phyloP scores from a whole-genome alignment of 331 rosid genomes.

The Telfairia occidentalis region DNA sequence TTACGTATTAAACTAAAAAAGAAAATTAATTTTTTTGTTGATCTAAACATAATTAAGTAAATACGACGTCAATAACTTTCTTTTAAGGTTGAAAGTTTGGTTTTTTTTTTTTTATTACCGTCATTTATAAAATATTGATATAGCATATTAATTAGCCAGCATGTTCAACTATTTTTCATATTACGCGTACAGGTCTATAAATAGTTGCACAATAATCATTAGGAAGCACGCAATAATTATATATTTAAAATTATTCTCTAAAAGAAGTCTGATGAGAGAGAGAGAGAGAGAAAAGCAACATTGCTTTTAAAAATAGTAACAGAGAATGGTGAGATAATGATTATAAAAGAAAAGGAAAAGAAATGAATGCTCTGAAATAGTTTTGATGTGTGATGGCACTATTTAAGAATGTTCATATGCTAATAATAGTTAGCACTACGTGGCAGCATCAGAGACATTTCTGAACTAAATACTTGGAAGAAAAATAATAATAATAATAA shows the following conservation, averaged over 20 bases:
- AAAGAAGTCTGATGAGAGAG: neutral
- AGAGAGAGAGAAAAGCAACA: neutral
- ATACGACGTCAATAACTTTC: too few species aligned
- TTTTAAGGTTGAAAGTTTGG: too few species aligned
- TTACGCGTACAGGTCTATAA: neutral
- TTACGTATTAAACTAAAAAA: too few species aligned
- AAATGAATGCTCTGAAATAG: neutral
- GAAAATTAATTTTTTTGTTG: too few species aligned
- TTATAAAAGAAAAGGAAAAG: neutral
- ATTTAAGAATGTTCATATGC: neutral
- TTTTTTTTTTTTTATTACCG: too few species aligned
- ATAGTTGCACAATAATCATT: neutral
- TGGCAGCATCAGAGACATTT: neutral
- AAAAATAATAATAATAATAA: too few species aligned
- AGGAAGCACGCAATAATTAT: neutral
- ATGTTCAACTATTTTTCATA: neutral
- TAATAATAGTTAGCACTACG: neutral
- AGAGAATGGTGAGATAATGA: neutral
- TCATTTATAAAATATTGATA: too few species aligned
- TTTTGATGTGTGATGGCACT: constrained; percentile 5
- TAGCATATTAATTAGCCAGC: neutral
- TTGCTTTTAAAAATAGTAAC: neutral
- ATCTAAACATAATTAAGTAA: too few species aligned
- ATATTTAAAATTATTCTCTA: neutral
- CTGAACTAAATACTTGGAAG: neutral